Evolutionary conservation across 495 filamentous ascomycete species (phyloP).

Genomic region (Hyphodiscus hymeniophilus): DNA sequence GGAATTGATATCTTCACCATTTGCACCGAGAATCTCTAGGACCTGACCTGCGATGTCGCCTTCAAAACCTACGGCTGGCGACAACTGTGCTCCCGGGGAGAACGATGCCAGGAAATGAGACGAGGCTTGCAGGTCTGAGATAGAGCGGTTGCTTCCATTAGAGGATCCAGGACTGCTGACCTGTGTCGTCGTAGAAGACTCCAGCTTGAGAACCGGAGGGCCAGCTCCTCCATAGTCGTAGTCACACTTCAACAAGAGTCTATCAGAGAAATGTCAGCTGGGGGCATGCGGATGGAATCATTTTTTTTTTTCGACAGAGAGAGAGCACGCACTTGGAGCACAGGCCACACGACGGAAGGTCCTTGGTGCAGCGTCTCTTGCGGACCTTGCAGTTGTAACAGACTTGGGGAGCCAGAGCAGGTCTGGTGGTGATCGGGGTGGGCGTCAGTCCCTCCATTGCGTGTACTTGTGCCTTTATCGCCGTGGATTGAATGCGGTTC

Average conservation of each 20-base stretch:
- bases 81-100: background rate
- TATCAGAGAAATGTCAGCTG: background rate
- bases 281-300: background rate
- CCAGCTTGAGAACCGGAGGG: background rate
- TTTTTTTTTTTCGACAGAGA: background rate
- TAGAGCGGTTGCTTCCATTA: slow-evolving; percentile 1
- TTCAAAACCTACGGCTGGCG: background rate
- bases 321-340: slow-evolving; percentile 24
- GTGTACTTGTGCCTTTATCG: too few relatives aligned
- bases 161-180: background rate
- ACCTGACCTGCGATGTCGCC: slow-evolving; percentile 6
- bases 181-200: background rate
- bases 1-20: slow-evolving; percentile 6
- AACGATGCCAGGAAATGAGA: slow-evolving; percentile 1
- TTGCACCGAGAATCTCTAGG: slow-evolving; percentile 5
- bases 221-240: slow-evolving; percentile 7
- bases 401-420: slow-evolving; percentile 8
- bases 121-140: background rate
- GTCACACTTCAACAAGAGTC: slow-evolving; percentile 12
- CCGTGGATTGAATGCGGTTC: too few relatives aligned
- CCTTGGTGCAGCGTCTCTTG: slow-evolving; percentile 33
- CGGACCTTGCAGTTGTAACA: slow-evolving; percentile 28
- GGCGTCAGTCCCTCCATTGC: too few relatives aligned
- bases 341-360: slow-evolving; percentile 28
- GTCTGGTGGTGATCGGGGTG: too few relatives aligned